These are phyloP conservation scores for Linum trigynum DNA, from an alignment of 345 rosid species.

Conservation along the genomic window DNA sequence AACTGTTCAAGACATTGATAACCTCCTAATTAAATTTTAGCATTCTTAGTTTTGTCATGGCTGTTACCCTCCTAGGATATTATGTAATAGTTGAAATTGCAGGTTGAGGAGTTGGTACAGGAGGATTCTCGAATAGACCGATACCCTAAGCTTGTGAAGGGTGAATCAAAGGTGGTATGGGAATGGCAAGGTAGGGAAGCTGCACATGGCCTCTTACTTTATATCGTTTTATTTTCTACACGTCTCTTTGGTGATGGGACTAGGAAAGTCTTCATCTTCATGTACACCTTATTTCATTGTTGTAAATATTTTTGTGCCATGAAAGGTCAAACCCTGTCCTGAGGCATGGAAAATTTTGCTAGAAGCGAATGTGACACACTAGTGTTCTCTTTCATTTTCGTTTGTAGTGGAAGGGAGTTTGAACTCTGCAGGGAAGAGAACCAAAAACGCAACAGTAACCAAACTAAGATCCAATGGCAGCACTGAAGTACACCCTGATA, in stretches of 20 bases:
- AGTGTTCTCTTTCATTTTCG: constrained; percentile 7
- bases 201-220: not conserved
- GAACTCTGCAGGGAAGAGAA: constrained; percentile 46
- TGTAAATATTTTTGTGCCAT: too few relatives aligned
- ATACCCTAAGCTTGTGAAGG: constrained; percentile 70
- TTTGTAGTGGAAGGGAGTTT: constrained; percentile 62
- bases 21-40: not conserved
- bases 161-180: constrained; percentile 90
- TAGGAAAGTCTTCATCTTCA: not conserved
- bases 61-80: not conserved
- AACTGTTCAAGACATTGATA: not conserved
- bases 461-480: constrained; percentile 22
- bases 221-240: not conserved
- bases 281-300: not conserved
- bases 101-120: constrained; percentile 80
- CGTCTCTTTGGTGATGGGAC: not conserved
- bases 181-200: constrained; percentile 81
- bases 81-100: constrained; percentile 6
- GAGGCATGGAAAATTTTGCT: not conserved
- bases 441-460: constrained; percentile 24
- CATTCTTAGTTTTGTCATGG: constrained; percentile 1
- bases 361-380: not conserved
- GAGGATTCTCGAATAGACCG: constrained; percentile 88
- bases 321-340: not conserved
- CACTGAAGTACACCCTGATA: constrained; percentile 18